Evolutionary conservation across 2,329 filamentous ascomycete species (phyloP), one percentile per base, ranked within the genome.

Genomic region (Fusarium avenaceum): DNA sequence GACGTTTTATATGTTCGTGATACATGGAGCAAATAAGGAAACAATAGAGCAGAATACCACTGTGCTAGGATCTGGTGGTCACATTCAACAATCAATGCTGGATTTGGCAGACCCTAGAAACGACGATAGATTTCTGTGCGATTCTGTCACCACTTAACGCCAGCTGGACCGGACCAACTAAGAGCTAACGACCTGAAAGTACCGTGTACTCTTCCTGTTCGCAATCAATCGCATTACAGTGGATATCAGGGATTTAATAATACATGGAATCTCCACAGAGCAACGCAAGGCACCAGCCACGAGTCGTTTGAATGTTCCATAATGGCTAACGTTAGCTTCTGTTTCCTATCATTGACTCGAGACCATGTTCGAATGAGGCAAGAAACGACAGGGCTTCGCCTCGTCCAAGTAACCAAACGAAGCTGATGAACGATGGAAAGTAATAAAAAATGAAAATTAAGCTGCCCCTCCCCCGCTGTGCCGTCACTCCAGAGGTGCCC

Each of bases 101-200:
- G 46, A 44, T 43, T 50, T 44, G 30, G 60, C n/a, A 55, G 52
- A 48, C 50, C 53, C 67, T 65, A 55, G 68, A 70, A 70, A 54
- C 53, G 50, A 70, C 68, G 66, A 70, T 52, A 48, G 64, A 47
- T 69, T 70, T 70, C 67, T 65, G 48, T 68, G 58, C 54, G 67
- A 68, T 70, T 70, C 67, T 61, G 63, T 60, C 63, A 61, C 44
- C 54, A 60, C 35, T 42, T 28, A 43, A 46, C 26, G 20, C 14
- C 13, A 33, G 30, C 30, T 33, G 14, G 30, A 15, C 13, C 30
- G 14, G 30, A 15, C 13, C 30, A 38, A n/a, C 35, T 38, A n/a
- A 38, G 35, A 38, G 35, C 35, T n/a, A n/a, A 38, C 17, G 17
- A n/a, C 9, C 35, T 38, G 17, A 38, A 38, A 6, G 35, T 38